Evolutionary conservation across 164 flowering plant genomes (phyloP), one percentile per base, ranked within the genome.

Genomic region (Macadamia tetraphylla): DNA sequence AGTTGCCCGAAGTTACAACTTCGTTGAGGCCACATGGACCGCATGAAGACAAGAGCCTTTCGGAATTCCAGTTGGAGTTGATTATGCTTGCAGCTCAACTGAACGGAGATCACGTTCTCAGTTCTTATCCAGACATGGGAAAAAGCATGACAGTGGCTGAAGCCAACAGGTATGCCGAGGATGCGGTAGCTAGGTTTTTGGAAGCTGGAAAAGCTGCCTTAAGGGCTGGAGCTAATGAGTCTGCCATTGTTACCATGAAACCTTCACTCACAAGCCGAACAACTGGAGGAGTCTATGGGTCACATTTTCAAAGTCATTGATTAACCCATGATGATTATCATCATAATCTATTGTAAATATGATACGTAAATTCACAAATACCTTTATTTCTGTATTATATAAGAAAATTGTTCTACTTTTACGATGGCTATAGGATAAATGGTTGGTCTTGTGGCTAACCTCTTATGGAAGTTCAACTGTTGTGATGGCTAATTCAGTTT

Each of bases 41-140:
- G 2, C 81, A 69, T 59, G 97, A 90, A 82, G 91, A 88, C 32
- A 60, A 42, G 0, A 70, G 71, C 43, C 89, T 94, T 46, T 84
- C 97, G 1, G 98, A 94, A 69, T 94, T 94, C 71, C 97, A 94
- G 70, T 81, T 81, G 29, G 99, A 94, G 71, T 70, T 94, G 77
- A 87, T 94, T 79, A 97, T 92, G 77, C 92, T 94, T 57, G 99
- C 99, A 12, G 85, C 96, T 7, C 95, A 88, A 78, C 92, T 94
- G 44, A 88, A 86, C 63, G 97, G 99, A 0, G 97, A 94, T 69
- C 73, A 90, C 66, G 86, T 90, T 52, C 88, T 90, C 52, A 87
- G 87, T 44, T 55, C 84, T 8, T 94, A 92, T 71, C 97, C 99
- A 9, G 43, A 87, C 67, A 84, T 89, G 32, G 97, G 97, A 53